Percentiles rank a stretch among this genome's conserved stretches.
phyloP scores from a whole-genome alignment of 352 stramenopile species.

The Phytopythium kandeliae region DNA sequence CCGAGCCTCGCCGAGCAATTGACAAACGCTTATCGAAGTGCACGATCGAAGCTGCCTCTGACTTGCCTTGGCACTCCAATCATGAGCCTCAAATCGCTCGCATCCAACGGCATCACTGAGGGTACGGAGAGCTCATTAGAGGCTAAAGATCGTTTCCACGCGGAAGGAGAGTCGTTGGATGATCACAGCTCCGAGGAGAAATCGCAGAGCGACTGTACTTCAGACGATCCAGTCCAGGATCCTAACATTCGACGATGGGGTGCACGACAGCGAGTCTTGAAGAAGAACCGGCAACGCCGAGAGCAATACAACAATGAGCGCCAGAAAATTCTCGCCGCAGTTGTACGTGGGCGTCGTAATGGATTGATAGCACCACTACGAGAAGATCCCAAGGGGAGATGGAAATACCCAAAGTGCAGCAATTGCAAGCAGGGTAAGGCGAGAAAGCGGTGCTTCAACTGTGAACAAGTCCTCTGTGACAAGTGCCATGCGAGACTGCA shows the following conservation, averaged over 20 bases:
- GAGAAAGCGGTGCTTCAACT: constrained; percentile 41
- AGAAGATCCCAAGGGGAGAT: constrained; percentile 16
- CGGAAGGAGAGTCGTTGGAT: not conserved
- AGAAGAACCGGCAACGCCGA: constrained; percentile 17
- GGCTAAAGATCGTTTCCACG: not conserved
- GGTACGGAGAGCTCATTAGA: not conserved
- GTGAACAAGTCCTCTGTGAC: constrained; percentile 57
- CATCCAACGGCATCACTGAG: not conserved
- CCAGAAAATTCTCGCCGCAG: constrained; percentile 24
- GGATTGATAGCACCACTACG: constrained; percentile 53
- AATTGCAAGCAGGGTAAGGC: constrained; percentile 43
- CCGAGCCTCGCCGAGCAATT: constrained; percentile 31
- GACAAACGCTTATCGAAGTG: constrained; percentile 12
- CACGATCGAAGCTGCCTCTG: not conserved
- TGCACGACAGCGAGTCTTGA: constrained; percentile 27
- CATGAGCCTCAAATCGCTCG: not conserved
- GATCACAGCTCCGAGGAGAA: not conserved
- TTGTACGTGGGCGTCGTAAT: constrained; percentile 35
- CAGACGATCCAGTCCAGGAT: constrained; percentile 8
- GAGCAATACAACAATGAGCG: constrained; percentile 38
- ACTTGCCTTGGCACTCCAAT: constrained; percentile 10
- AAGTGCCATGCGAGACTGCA: constrained; percentile 55
- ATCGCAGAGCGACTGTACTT: not conserved
- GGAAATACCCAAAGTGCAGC: constrained; percentile 42
- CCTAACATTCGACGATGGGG: constrained; percentile 27